These are phyloP conservation scores for Sporisorium graminicola DNA, from an alignment of 1,284 basidiomycete species.

Conservation along the genomic window DNA sequence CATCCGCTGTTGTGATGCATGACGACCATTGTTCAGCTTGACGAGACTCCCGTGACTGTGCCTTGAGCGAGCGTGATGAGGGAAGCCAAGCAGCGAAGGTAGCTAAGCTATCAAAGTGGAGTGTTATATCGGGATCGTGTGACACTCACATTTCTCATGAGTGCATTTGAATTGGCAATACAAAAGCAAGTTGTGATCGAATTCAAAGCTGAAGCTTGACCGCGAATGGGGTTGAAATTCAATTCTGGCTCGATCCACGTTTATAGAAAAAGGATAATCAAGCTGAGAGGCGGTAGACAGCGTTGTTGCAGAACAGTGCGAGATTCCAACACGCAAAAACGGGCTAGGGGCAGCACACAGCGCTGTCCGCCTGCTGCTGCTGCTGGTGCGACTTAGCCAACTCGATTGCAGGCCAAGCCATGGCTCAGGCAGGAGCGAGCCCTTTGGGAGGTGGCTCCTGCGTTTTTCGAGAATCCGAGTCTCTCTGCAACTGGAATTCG, in stretches of 20 bases:
- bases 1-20: background rate
- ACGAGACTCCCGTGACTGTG: background rate
- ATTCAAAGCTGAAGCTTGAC: background rate
- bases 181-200: slow-evolving; percentile 33
- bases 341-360: slow-evolving; percentile 31
- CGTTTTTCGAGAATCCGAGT: slow-evolving; percentile 12
- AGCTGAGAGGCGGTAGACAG: slow-evolving; percentile 1
- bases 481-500: slow-evolving; percentile 10
- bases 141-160: background rate
- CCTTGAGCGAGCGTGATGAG: background rate
- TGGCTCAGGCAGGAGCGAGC: no score
- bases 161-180: slow-evolving; percentile 5
- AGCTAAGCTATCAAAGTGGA: background rate
- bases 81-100: background rate
- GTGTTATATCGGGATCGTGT: background rate
- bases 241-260: slow-evolving; percentile 19
- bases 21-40: background rate
- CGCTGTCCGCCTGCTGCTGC: background rate
- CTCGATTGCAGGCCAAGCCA: background rate
- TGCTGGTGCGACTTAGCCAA: slow-evolving; percentile 14
- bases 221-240: slow-evolving; percentile 11
- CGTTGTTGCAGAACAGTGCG: background rate
- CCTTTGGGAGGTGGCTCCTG: slow-evolving; percentile 38
- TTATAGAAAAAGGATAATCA: background rate
- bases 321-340: no score